A percentile compares a stretch with the other conserved stretches of the same genome.
Conservation (phyloP, 225 moss, liverwort and hornwort genomes). For the Takakia lepidozioides region DNA sequence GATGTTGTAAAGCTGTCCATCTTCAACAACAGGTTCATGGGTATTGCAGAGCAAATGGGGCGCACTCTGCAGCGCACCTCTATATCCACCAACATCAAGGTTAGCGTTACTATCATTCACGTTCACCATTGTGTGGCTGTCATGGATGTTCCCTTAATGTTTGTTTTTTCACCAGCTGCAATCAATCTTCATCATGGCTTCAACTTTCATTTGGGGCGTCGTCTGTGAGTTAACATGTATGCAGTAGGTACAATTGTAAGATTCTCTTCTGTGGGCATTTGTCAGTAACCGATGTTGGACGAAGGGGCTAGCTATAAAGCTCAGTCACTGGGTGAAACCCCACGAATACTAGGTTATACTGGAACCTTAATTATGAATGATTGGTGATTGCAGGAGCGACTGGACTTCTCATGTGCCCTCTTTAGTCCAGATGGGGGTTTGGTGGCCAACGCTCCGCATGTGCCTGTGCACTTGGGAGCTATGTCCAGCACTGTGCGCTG, state of each 20-base stretch:
- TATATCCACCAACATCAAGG: slow-evolving; percentile 98
- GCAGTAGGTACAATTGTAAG: too few relatives aligned
- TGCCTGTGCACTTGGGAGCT: slow-evolving; percentile 96
- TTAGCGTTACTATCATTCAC: not conserved
- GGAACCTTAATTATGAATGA: too few relatives aligned
- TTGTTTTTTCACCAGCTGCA: too few relatives aligned
- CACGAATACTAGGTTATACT: too few relatives aligned
- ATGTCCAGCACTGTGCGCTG: slow-evolving; percentile 97
- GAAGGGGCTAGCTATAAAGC: too few relatives aligned
- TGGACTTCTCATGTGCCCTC: slow-evolving; percentile 96
- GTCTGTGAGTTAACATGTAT: too few relatives aligned
- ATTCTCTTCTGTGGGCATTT: too few relatives aligned
- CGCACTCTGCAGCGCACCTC: slow-evolving; percentile 96
- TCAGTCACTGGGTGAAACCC: too few relatives aligned
- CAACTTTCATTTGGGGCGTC: too few relatives aligned
- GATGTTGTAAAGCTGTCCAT: slow-evolving; percentile 97
- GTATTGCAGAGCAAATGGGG: slow-evolving; percentile 99
- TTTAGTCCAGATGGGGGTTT: slow-evolving; percentile 94
- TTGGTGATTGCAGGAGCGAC: slow-evolving; percentile 78
- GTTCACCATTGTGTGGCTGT: not conserved
- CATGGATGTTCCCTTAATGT: not conserved
- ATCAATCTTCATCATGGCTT: too few relatives aligned
- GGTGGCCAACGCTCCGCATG: slow-evolving; percentile 97
- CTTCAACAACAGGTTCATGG: slow-evolving; percentile 99
- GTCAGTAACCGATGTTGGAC: too few relatives aligned